phyloP scores from a whole-genome alignment of 306 rosid species.

The Castanospermum australe region DNA sequence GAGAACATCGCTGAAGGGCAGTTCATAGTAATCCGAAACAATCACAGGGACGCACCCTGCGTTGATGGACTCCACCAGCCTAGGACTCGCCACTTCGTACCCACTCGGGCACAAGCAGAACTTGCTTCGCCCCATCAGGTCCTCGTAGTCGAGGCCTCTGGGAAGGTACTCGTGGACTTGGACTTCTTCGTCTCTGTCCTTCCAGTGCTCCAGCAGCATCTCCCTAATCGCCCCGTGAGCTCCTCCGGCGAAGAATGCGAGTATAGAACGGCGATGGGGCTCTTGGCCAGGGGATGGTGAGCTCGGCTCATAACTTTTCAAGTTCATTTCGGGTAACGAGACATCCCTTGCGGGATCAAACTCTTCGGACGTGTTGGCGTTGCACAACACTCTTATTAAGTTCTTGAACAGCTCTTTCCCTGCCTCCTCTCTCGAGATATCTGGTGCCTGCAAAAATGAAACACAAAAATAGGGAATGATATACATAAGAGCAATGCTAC shows the following conservation, averaged over 20 bases:
- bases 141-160: slow-evolving; percentile 23
- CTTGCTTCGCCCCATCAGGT: slow-evolving; percentile 49
- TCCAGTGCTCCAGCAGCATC: slow-evolving; percentile 50
- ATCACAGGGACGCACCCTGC: slow-evolving; percentile 74
- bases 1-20: slow-evolving; percentile 71
- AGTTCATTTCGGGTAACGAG: slow-evolving; percentile 63
- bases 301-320: slow-evolving; percentile 28
- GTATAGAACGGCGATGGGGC: slow-evolving; percentile 38
- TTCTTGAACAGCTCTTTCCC: slow-evolving; percentile 41
- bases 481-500: not conserved
- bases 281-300: slow-evolving; percentile 2
- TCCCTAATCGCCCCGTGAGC: slow-evolving; percentile 57
- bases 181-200: slow-evolving; percentile 54
- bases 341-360: slow-evolving; percentile 54
- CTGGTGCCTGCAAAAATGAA: slow-evolving; percentile 58
- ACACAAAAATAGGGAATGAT: not conserved
- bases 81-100: slow-evolving; percentile 80
- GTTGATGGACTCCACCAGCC: slow-evolving; percentile 59
- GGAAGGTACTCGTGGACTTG: slow-evolving; percentile 64
- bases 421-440: slow-evolving; percentile 38
- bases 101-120: slow-evolving; percentile 88
- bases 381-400: slow-evolving; percentile 62
- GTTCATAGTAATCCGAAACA: slow-evolving; percentile 48
- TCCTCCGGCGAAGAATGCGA: slow-evolving; percentile 81
- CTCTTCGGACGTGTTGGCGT: slow-evolving; percentile 71